phyloP scores from a whole-genome alignment of 2,329 filamentous ascomycete genomes.

The Aspergillus cejpii region DNA sequence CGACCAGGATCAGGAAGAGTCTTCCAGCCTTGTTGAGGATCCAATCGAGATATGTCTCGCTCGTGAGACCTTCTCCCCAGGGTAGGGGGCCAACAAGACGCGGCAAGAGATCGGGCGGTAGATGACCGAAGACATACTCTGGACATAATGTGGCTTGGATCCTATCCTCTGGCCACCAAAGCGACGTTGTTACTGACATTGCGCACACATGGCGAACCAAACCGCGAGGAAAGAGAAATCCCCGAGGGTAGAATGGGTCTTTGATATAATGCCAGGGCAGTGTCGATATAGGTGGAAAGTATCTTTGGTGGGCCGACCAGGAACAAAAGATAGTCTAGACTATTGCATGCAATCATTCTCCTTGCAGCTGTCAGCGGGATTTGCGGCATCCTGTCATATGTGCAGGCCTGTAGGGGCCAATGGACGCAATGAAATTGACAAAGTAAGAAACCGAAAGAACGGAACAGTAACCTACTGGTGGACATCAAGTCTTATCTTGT shows the following conservation, averaged over 20 bases:
- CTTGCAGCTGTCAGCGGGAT: not conserved
- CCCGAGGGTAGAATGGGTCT: not conserved
- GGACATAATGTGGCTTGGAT: conserved; percentile 39
- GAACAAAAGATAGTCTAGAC: not conserved
- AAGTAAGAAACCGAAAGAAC: not conserved
- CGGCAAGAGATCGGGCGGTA: conserved; percentile 32
- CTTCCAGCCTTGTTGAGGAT: conserved; percentile 53
- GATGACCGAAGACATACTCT: conserved; percentile 36
- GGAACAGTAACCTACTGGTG: conserved; percentile 5
- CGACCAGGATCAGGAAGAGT: conserved; percentile 53
- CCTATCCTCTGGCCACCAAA: conserved; percentile 44
- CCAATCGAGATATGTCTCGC: conserved; percentile 56
- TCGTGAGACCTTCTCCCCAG: conserved; percentile 43
- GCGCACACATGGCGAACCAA: conserved; percentile 14
- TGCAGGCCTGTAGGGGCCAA: not conserved
- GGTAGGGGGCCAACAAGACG: conserved; percentile 34
- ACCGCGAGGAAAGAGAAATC: conserved; percentile 1
- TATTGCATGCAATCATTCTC: not conserved
- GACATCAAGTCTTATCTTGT: conserved; percentile 23
- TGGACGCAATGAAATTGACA: not conserved
- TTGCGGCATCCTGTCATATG: not conserved
- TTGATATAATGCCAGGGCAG: conserved; percentile 5
- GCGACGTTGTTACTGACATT: conserved; percentile 29
- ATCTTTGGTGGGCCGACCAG: not conserved
- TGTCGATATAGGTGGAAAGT: not conserved